Conservation (phyloP, 1,284 basidiomycete species). For the Phlebopus sp. region DNA sequence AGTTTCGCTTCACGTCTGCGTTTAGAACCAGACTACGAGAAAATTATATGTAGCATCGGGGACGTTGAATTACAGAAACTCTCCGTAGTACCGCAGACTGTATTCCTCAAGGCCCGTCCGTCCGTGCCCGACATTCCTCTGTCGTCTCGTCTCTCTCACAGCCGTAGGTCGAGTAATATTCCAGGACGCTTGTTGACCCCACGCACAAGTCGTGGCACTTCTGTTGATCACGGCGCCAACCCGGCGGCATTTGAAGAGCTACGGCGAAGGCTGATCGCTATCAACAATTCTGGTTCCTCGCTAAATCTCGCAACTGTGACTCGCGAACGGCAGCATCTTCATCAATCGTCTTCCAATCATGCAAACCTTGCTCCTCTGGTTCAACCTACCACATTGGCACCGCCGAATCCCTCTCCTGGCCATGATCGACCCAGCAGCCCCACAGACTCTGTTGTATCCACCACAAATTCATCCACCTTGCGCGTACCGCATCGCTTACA, state of each 20-base stretch:
- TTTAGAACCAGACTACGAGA: slow-evolving; percentile 60
- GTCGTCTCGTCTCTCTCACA: slow-evolving; percentile 34
- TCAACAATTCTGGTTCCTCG: slow-evolving; percentile 67
- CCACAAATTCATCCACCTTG: slow-evolving; percentile 59
- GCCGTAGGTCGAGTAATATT: slow-evolving; percentile 31
- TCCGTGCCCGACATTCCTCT: slow-evolving; percentile 39
- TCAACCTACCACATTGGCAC: slow-evolving; percentile 31
- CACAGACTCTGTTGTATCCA: slow-evolving; percentile 69
- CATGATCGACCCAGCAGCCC: slow-evolving; percentile 65
- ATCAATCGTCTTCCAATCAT: slow-evolving; percentile 32
- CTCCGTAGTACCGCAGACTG: slow-evolving; percentile 91
- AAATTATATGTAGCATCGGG: slow-evolving; percentile 61
- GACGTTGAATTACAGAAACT: slow-evolving; percentile 79
- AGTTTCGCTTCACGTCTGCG: slow-evolving; percentile 65
- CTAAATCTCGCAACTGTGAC: slow-evolving; percentile 44
- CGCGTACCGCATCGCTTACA: slow-evolving; percentile 61
- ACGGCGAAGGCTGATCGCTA: slow-evolving; percentile 63
- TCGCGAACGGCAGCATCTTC: slow-evolving; percentile 38
- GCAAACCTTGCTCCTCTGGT: slow-evolving; percentile 20
- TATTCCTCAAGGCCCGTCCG: slow-evolving; percentile 75
- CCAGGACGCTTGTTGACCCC: slow-evolving; percentile 43
- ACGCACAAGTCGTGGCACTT: slow-evolving; percentile 43
- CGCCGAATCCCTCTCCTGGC: slow-evolving; percentile 32
- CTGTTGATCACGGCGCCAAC: slow-evolving; percentile 39
- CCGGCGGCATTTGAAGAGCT: slow-evolving; percentile 72